Percentiles rank a stretch among this genome's conserved stretches.
Conservation (phyloP, 2,329 filamentous ascomycete genomes). For the Xylaria sp. region DNA sequence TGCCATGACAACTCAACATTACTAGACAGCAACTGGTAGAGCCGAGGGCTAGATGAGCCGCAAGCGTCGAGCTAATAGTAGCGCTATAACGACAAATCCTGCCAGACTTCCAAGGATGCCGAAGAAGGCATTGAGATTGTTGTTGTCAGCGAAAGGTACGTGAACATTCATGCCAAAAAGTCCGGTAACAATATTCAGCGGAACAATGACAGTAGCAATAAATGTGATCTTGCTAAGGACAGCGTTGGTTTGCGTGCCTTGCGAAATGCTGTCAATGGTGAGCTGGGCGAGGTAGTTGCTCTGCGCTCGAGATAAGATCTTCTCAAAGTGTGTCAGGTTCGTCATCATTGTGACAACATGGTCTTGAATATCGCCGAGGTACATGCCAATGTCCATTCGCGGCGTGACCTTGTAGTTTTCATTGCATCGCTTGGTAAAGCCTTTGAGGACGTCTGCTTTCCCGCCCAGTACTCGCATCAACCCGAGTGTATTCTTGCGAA, state of each 20-base stretch:
- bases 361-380: slow-evolving; percentile 97
- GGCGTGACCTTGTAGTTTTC: slow-evolving; percentile 96
- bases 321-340: slow-evolving; percentile 94
- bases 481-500: slow-evolving; percentile 94
- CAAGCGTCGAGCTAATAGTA: slow-evolving; percentile 57
- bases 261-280: slow-evolving; percentile 87
- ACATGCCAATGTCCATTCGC: slow-evolving; percentile 94
- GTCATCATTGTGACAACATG: slow-evolving; percentile 99
- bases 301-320: slow-evolving; percentile 93
- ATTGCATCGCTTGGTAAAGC: slow-evolving; percentile 98
- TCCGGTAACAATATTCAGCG: slow-evolving; percentile 90
- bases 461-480: slow-evolving; percentile 92
- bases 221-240: slow-evolving; percentile 95
- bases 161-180: slow-evolving; percentile 88
- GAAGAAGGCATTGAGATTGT: slow-evolving; percentile 66
- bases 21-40: neutral
- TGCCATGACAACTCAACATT: neutral
- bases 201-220: slow-evolving; percentile 93
- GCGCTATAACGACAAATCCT: slow-evolving; percentile 60
- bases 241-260: slow-evolving; percentile 88
- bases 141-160: slow-evolving; percentile 69
- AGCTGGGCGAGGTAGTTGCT: slow-evolving; percentile 96
- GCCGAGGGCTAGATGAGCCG: slow-evolving; percentile 56
- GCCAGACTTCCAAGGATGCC: slow-evolving; percentile 67
- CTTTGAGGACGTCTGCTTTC: slow-evolving; percentile 97